Evolutionary conservation across 2,329 filamentous ascomycete species (phyloP), one percentile per base, ranked within the genome.

Genomic region (Dothidotthia symphoricarpi): DNA sequence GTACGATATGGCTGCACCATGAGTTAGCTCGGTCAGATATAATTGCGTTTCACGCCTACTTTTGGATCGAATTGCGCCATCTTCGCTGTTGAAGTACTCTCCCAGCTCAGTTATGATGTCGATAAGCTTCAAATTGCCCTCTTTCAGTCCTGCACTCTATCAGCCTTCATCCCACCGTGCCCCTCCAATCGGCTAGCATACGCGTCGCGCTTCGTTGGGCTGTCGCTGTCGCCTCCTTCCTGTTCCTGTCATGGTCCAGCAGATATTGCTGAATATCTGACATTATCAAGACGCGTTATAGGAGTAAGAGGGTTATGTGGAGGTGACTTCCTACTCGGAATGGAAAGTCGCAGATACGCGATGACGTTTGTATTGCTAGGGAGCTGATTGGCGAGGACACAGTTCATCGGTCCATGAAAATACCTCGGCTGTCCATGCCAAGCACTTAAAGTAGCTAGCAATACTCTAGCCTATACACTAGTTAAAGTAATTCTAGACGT

Each of bases 1-100:
- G 49, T 75, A 77, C 16, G 70, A 65, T 47, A 77, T 68, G 10
- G 73, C 69, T 67, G 35, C 11, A 35, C 4, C 3, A 22, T 22
- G 9, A 1, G 31, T 61, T 37, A 57, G 53, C 38, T 42, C 16
- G 10, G 28, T 28, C 4, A 15, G 15, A 10, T 25, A 62, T 10
- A 64, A 55, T 51, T 66, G 68, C 4, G 8, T 22, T 2, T 22
- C 24, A 25, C 34, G 24, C 43, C 71, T 66, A 57, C 78, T 75
- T 63, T 82, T 82, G n/a, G 75, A 74, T 26, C 82, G 73, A 28
- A 78, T 69, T 11, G 73, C 71, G 15, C 72, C 70, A 66, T 85
- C 80, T 53, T 83, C 80, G 60, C 82, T 78, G 50, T 83, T 84
- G 55, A 85, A 75, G 51, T 83, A 85, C 60, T 83, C 80, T 14